Evolutionary conservation across 148 eudicot species (phyloP).

Genomic region (Bassia scoparia): DNA sequence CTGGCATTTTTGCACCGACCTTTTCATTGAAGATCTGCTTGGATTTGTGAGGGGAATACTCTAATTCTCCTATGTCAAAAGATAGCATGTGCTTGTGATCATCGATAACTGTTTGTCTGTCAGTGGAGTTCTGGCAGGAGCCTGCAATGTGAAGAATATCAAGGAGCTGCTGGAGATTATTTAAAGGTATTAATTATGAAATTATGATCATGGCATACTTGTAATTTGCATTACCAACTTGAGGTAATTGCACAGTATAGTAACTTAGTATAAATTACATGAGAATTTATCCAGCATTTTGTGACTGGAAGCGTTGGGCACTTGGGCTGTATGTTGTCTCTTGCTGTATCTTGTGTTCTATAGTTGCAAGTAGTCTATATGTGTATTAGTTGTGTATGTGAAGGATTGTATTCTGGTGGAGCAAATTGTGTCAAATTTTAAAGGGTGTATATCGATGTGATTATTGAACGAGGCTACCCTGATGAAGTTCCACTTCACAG

Average conservation of each 20-base stretch:
- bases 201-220: constrained; percentile 11
- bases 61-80: constrained; percentile 7
- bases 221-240: neutral
- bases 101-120: neutral
- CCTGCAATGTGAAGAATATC: constrained; percentile 2
- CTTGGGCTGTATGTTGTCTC: constrained; percentile 10
- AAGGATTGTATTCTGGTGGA: constrained; percentile 7
- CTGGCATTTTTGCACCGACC: constrained; percentile 11
- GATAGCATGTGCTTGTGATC: constrained; percentile 13
- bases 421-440: constrained; percentile 2
- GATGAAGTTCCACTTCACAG: no score
- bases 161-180: constrained; percentile 10
- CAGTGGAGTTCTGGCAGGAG: neutral
- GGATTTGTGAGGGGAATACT: constrained; percentile 4
- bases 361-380: constrained; percentile 12
- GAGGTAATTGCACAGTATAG: constrained; percentile 16
- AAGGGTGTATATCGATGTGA: neutral
- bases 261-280: neutral
- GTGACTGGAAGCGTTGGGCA: neutral
- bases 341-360: constrained; percentile 10
- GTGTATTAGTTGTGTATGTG: constrained; percentile 6
- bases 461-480: neutral
- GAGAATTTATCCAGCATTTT: constrained; percentile 16
- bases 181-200: constrained; percentile 1
- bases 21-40: constrained; percentile 3